phyloP scores from a whole-genome alignment of 2,329 filamentous ascomycete species.

The Alternaria novae-zelandiae region DNA sequence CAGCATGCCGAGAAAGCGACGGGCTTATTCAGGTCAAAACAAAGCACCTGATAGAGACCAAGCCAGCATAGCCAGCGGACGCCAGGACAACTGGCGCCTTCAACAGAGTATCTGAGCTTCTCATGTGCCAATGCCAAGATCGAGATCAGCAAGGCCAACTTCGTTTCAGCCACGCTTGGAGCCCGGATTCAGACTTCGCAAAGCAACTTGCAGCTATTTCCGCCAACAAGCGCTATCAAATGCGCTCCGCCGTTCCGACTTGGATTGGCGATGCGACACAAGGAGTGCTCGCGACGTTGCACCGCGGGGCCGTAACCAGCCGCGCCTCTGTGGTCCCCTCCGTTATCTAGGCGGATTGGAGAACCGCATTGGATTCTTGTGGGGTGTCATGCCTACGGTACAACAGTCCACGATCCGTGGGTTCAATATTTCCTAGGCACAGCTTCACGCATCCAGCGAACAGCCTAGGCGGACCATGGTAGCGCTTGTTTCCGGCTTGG shows the following conservation, averaged over 20 bases:
- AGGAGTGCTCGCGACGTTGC: constrained; percentile 6
- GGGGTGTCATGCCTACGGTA: constrained; percentile 10
- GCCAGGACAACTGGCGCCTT: constrained; percentile 7
- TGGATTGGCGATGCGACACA: neutral
- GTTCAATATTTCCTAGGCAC: constrained; percentile 11
- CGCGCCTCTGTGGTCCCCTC: constrained; percentile 3
- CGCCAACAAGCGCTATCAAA: constrained; percentile 9
- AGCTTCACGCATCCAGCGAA: constrained; percentile 19
- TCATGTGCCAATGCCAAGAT: constrained; percentile 23
- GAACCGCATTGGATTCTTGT: constrained; percentile 3
- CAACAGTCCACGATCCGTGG: constrained; percentile 2
- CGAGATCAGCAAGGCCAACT: constrained; percentile 25
- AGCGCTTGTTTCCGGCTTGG: constrained; percentile 15
- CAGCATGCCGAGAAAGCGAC: neutral
- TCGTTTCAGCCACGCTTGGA: constrained; percentile 40
- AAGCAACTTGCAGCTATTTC: constrained; percentile 16
- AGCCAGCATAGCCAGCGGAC: neutral
- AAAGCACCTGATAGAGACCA: neutral
- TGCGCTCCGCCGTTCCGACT: constrained; percentile 7
- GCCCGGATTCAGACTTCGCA: constrained; percentile 8
- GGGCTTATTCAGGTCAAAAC: neutral
- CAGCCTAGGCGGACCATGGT: constrained; percentile 23
- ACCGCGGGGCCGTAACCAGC: constrained; percentile 7
- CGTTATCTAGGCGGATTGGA: constrained; percentile 1
- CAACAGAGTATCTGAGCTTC: constrained; percentile 5